Evolutionary conservation across 257 asterid genomes (phyloP).

Genomic region (Solanum peruvianum): DNA sequence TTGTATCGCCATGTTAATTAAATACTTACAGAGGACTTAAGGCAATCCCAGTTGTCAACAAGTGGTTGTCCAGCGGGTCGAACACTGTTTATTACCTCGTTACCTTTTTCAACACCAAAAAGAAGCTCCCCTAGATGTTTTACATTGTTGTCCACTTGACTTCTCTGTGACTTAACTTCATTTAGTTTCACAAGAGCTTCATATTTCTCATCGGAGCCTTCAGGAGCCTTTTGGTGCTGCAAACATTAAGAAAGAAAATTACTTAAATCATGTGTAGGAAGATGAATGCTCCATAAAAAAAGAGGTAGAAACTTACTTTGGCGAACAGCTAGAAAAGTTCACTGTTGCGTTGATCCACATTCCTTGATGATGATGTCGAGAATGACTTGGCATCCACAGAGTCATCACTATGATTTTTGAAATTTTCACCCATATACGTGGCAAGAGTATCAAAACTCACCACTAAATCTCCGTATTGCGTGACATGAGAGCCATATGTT

Average conservation of each 20-base stretch:
- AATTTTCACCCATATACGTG: background rate
- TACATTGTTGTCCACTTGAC: conserved; percentile 60
- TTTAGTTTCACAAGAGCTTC: conserved; percentile 70
- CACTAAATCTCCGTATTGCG: background rate
- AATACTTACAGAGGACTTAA: conserved; percentile 62
- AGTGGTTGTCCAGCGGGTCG: conserved; percentile 56
- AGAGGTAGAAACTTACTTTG: conserved; percentile 30
- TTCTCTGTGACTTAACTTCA: conserved; percentile 62
- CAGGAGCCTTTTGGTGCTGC: conserved; percentile 59
- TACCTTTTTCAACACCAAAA: conserved; percentile 65
- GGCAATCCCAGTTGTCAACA: conserved; percentile 34
- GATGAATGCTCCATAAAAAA: background rate
- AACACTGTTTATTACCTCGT: conserved; percentile 32
- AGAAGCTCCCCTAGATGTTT: conserved; percentile 62
- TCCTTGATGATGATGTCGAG: conserved; percentile 24
- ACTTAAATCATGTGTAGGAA: background rate
- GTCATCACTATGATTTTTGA: background rate
- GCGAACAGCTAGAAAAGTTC: conserved; percentile 81
- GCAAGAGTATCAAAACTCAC: background rate
- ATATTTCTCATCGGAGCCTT: conserved; percentile 55
- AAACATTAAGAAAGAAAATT: background rate
- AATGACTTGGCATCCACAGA: conserved; percentile 27
- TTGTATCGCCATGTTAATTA: background rate
- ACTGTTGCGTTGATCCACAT: conserved; percentile 69
- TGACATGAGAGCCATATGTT: background rate